Percentiles rank a stretch among this genome's conserved stretches.
Evolutionary conservation across 2,329 filamentous ascomycete species (phyloP).

Genomic region (Penicillium paneum): DNA sequence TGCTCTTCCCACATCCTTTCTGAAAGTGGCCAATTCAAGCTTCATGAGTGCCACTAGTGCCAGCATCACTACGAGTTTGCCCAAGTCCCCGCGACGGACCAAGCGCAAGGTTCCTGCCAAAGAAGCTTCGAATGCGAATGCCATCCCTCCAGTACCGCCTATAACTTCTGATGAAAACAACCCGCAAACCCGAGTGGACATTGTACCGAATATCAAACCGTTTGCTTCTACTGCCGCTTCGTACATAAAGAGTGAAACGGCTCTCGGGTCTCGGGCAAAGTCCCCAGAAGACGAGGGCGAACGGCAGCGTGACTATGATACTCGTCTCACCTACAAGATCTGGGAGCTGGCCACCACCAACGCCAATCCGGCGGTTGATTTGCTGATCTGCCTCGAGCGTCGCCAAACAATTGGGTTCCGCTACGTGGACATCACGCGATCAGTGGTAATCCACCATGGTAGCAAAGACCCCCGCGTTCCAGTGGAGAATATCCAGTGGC

Average conservation of each 20-base stretch:
- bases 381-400: constrained; percentile 88
- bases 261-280: constrained; percentile 21
- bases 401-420: constrained; percentile 90
- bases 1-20: constrained; percentile 80
- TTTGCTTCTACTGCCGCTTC: constrained; percentile 15
- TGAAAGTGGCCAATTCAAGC: constrained; percentile 91
- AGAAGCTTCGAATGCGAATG: constrained; percentile 37
- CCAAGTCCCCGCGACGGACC: constrained; percentile 59
- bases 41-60: constrained; percentile 92
- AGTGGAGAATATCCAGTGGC: constrained; percentile 91
- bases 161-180: constrained; percentile 14
- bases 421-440: constrained; percentile 90
- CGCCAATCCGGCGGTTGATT: constrained; percentile 88
- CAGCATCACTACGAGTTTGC: constrained; percentile 74
- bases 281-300: constrained; percentile 33
- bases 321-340: constrained; percentile 82
- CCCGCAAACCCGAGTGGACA: constrained; percentile 17
- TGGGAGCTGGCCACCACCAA: constrained; percentile 90
- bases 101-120: constrained; percentile 55
- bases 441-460: constrained; percentile 92
- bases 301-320: constrained; percentile 63
- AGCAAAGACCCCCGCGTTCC: constrained; percentile 87
- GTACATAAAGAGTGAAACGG: constrained; percentile 21
- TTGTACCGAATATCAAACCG: constrained; percentile 16
- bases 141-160: constrained; percentile 54